Evolutionary conservation across 2,329 filamentous ascomycete species (phyloP), one percentile per base, ranked within the genome.

Genomic region (Ilyonectria sp.): DNA sequence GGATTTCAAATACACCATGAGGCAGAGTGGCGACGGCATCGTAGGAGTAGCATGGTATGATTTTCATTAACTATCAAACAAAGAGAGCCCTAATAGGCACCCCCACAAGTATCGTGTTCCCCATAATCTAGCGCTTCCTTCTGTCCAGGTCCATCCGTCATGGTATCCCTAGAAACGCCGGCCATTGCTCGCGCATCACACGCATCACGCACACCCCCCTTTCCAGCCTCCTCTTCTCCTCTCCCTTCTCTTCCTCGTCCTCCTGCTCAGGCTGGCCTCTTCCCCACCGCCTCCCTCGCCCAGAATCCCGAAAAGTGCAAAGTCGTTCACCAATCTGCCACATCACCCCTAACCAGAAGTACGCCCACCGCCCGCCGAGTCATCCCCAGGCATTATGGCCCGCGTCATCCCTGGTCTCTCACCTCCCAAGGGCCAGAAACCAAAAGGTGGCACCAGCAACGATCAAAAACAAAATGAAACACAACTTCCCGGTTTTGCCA

Each of bases 401-500:
- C 29, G 50, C 37, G 50, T 37, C 59, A 47, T 54, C 59, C 50
- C n/a, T 47, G 59, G 40, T 49, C 55, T 53, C 50, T 53, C 50
- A n/a, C 29, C 35, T 53, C 50, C n/a, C 50, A 13, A 53, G n/a
- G 50, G 29, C 19, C 56, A 35, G 46, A 37, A 31, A 23, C 29
- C 50, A 47, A 62, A 67, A 53, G 35, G 57, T 43, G 49, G 49
- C 61, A 63, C 47, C 23, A 35, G 44, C 17, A 61, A 58, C 29
- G 9, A 50, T 46, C 50, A 60, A 66, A 59, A 72, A 70, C 70
- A 64, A 65, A 64, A 62, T 72, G 66, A 74, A 72, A 70, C 72
- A 69, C 68, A 55, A 65, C 68, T 69, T 68, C 66, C 70, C 69
- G 44, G 62, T 67, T 63, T 73, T 70, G 37, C 43, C 50, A 55